Percentiles rank a stretch among this genome's conserved stretches.
These are phyloP conservation scores for Cornus controversa DNA, from an alignment of 148 eudicot genomes.

Conservation along the genomic window DNA sequence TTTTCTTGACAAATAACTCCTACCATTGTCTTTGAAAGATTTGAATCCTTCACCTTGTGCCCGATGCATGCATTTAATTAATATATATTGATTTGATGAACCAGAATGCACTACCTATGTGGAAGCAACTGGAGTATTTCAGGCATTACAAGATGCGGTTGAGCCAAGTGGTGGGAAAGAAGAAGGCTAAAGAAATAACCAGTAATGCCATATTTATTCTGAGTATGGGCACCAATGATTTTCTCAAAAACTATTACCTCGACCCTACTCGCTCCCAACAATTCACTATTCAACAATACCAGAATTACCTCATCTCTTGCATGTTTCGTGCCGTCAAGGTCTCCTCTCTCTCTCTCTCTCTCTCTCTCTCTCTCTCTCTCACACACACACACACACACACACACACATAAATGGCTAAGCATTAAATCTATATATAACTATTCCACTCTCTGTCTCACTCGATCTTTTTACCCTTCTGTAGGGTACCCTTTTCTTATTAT, in stretches of 20 bases:
- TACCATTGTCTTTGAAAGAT: no score
- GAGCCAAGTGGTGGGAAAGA: slow-evolving; percentile 24
- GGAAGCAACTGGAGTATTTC: slow-evolving; percentile 40
- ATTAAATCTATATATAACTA: no score
- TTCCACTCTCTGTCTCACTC: no score
- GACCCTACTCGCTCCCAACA: slow-evolving; percentile 35
- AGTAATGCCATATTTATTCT: slow-evolving; percentile 29
- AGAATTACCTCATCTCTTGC: slow-evolving; percentile 31
- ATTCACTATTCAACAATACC: slow-evolving; percentile 39
- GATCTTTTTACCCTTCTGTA: no score
- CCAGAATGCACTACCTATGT: slow-evolving; percentile 35
- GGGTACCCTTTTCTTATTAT: no score
- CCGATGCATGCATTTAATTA: no score
- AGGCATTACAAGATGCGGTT: slow-evolving; percentile 37
- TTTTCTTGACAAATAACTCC: no score
- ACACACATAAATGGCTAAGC: no score
- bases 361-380: background rate
- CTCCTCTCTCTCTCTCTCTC: background rate
- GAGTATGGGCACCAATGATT: slow-evolving; percentile 54
- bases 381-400: background rate
- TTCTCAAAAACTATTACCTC: slow-evolving; percentile 40
- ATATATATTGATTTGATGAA: background rate
- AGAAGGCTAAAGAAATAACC: slow-evolving; percentile 21
- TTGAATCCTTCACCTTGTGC: no score
- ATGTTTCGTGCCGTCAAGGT: slow-evolving; percentile 34